Evolutionary conservation across 1,139 yeast genomes (phyloP), one percentile per base, ranked within the genome.

Genomic region (Hanseniaspora gamundiae): DNA sequence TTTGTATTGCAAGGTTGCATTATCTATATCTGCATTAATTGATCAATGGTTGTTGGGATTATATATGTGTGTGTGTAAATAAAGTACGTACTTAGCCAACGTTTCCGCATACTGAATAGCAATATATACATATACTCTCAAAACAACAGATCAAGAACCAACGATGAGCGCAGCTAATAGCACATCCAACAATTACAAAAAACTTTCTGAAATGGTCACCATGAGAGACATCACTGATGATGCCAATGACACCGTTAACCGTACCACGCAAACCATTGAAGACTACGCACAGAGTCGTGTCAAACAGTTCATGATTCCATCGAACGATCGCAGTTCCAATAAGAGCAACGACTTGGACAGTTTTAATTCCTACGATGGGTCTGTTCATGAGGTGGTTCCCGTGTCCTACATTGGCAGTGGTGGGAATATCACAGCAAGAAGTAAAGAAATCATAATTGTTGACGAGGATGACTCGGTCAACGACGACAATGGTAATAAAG

Each of bases 331-430:
- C 6, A 24, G 9, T 24, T 24, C 26, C 26, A 24, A 24, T 9
- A 24, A 24, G 26, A 24, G 26, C 9, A 24, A 24, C 26, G 35
- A 30, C 7, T 14, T 30, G 16, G 35, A 30, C 17, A 30, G 35
- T 30, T 30, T 30, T 14, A 16, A 16, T 7, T 30, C 35, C 7
- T 30, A 30, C 14, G 35, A 30, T 16, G 73, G 73, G 9, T 59
- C 68, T 17, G 64, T 70, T 10, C 73, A 70, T 24, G 67, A 69
- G 45, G 73, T 67, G 7, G 67, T 68, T 29, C 65, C 68, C 8
- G 64, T 69, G 2, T 64, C 65, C 26, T 68, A 64, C 42, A 62
- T 69, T 2, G 68, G 66, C 4, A 47, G 51, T 27, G 52, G 13
- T 39, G 38, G 27, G n/a, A 24, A 19, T 19, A 16, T 30, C 3